Evolutionary conservation across 2,329 filamentous ascomycete genomes (phyloP), one percentile per base, ranked within the genome.

Genomic region (Xylariaceae sp.): DNA sequence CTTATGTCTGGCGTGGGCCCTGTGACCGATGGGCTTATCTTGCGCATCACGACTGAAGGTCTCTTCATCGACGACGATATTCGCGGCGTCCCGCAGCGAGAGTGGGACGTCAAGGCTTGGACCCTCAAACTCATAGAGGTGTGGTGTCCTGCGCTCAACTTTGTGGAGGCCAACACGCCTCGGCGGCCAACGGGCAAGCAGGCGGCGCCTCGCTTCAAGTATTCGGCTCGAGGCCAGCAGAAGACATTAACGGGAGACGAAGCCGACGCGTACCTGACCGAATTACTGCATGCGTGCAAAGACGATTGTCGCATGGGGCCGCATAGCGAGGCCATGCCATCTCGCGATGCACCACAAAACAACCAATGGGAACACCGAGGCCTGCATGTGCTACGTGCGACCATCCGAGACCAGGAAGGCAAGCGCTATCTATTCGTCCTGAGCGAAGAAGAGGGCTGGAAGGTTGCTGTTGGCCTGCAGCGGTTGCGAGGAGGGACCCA

Each of bases 61-160:
- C 80, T 97, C 50, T 97, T 97, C 73, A 94, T 99, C 67, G 94
- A 99, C 69, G 94, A 99, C 70, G 94, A 97, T 70, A 83, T 96
- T 49, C 85, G 92, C 42, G 85, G 85, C 57, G 89, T 96, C 15
- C 86, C 89, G n/a, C 91, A 97, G 72, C 85, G 94, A 55, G 94
- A 99, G 74, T 99, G 94, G 94, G 94, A 99, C 70, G 85, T 97
- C 67, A 97, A 97, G 72, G 92, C 92, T 22, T 97, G 94, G 94
- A 96, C 91, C 41, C 81, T 99, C 73, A 96, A 95, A 74, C 76
- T 87, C 61, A 84, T 95, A 71, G 94, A 97, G 80, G 86, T 94
- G 76, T 89, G 87, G 83, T 91, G 86, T 69, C 83, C 84, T 67
- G 79, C 81, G 66, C 81, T 86, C 70, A 82, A 74, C 70, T 74